Evolutionary conservation across 306 rosid genomes (phyloP).

Genomic region (Oxytropis ochrocephala): DNA sequence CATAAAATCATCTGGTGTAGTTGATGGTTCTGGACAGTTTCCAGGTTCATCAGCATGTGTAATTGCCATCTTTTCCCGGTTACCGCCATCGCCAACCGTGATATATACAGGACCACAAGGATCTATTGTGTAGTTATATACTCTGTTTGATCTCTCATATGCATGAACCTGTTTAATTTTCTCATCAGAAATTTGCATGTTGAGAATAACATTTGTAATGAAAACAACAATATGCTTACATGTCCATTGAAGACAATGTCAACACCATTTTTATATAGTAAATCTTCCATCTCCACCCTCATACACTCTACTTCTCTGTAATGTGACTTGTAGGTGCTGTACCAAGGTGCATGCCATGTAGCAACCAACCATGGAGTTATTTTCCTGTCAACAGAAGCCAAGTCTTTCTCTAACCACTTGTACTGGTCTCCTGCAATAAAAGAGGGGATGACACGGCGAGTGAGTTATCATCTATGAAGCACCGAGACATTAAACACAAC

Average conservation of each 20-base stretch:
- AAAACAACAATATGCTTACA: constrained; percentile 40
- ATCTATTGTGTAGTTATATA: constrained; percentile 82
- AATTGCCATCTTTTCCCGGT: constrained; percentile 74
- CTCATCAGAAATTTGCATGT: background rate
- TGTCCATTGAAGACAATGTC: constrained; percentile 89
- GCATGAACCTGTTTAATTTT: constrained; percentile 71
- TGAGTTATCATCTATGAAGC: background rate
- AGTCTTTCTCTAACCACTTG: constrained; percentile 74
- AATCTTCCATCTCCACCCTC: constrained; percentile 79
- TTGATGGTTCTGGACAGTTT: constrained; percentile 72
- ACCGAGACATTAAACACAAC: no score
- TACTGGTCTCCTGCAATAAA: constrained; percentile 60
- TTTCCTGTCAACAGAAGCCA: constrained; percentile 62
- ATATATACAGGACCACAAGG: constrained; percentile 78
- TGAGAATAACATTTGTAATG: background rate
- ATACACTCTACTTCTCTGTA: constrained; percentile 94
- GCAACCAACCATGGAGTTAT: constrained; percentile 95
- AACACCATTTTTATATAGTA: constrained; percentile 55
- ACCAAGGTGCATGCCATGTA: constrained; percentile 91
- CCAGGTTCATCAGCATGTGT: constrained; percentile 80
- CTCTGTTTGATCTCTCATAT: constrained; percentile 86
- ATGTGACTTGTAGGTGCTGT: constrained; percentile 76
- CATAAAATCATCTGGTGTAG: constrained; percentile 43
- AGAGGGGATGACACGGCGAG: background rate
- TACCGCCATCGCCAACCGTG: constrained; percentile 84